Base-by-base conservation (phyloP, 495 filamentous ascomycete genomes). In the Xanthoparmelia taractica region DNA sequence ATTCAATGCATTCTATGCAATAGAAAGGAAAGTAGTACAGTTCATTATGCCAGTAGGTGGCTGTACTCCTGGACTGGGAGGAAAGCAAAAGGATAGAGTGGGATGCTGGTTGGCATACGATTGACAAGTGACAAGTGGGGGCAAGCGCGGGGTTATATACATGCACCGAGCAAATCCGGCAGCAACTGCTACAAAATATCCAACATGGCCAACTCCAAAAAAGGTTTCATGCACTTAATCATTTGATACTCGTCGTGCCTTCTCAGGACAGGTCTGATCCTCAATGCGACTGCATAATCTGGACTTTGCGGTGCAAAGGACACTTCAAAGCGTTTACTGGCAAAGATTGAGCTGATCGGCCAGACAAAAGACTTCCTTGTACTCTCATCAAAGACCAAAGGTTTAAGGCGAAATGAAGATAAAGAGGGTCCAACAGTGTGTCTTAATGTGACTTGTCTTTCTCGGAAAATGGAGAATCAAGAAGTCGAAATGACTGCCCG, bases 1-100 rank as follows among this genome's bases (percentile, higher is more conserved):
- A 29, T 10, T 61, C 17, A 31, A 61, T 55, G 27, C 12, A 61
- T 25, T 61, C 47, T 55, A 61, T 55, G 25, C 23, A 38, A 23
- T n/a, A 33, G 25, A 55, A 61, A 61, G 36, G 59, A 61, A 52
- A 41, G 34, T 61, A 25, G 45, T 61, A 17, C 33, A 41, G 4
- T 18, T 41, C 47, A 38, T 61, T 50, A 61, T 55, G 57, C 36
- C 57, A 58, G 37, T 17, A 40, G 20, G 25, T 27, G 37, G 33
- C 48, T 31, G 47, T 54, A 54, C 45, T 12, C 29, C 34, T n/a
- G 41, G 12, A 2, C 4, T 4, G 33, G 34, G 37, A 60, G 18
- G 6, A 25, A 31, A 27, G 38, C 36, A 47, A 25, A 40, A 52
- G 34, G 50, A 43, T 18, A 41, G 11, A 7, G 34, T 38, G 31